Evolutionary conservation across 192 early-diverging fungal genomes (phyloP).

Genomic region (Rhizophlyctis rosea): DNA sequence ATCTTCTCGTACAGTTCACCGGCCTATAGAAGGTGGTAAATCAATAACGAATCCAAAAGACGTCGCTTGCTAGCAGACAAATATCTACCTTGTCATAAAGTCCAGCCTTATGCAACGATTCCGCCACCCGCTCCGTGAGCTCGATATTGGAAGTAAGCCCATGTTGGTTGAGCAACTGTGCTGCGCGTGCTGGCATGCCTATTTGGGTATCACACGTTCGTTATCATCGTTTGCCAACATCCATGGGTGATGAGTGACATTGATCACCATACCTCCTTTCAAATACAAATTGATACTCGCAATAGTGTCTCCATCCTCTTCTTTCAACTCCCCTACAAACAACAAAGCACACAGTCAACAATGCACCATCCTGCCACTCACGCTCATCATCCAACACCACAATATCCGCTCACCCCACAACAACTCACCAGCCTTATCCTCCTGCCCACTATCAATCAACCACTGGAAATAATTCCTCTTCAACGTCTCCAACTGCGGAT

Average conservation of each 20-base stretch:
- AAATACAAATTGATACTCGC: constrained; percentile 57
- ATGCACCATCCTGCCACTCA: not conserved
- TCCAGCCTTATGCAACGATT: constrained; percentile 47
- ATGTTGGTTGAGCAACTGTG: constrained; percentile 42
- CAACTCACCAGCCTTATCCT: constrained; percentile 49
- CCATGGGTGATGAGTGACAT: too few relatives aligned
- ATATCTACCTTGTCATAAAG: constrained; percentile 59
- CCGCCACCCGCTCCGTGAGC: constrained; percentile 56
- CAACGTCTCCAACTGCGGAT: constrained; percentile 56
- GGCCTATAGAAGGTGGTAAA: constrained; percentile 29
- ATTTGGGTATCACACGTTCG: not conserved
- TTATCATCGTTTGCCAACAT: constrained; percentile 3
- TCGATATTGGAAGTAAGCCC: constrained; percentile 41
- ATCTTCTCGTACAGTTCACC: constrained; percentile 61
- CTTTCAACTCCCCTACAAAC: constrained; percentile 46
- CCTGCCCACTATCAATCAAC: constrained; percentile 63
- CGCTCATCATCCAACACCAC: too few relatives aligned
- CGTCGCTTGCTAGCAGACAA: too few relatives aligned
- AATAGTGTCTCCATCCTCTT: constrained; percentile 55
- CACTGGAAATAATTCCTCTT: constrained; percentile 63
- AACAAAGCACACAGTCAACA: not conserved
- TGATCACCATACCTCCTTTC: constrained; percentile 48
- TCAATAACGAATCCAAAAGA: not conserved
- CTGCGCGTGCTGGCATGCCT: constrained; percentile 57
- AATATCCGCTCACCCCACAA: not conserved